Percentiles rank a stretch among this genome's conserved stretches.
Conservation (phyloP, 2,329 filamentous ascomycete genomes). For the Monilinia vaccinii-corymbosi region DNA sequence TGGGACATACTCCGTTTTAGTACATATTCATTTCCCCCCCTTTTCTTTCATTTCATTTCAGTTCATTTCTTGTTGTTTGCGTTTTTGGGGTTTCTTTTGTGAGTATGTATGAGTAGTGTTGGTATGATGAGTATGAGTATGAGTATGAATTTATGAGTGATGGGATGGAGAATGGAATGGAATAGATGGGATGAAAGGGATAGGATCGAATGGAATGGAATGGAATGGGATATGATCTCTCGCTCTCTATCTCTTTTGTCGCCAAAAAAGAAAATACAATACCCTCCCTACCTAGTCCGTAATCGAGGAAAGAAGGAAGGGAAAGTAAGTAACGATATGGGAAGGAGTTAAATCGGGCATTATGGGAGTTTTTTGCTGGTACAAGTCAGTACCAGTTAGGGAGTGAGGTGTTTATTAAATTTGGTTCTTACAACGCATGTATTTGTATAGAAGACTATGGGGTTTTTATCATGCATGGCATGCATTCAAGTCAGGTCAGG, state of each 20-base stretch:
- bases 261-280: not conserved
- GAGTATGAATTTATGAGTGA: not conserved
- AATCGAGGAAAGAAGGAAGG: not conserved
- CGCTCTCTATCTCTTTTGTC: constrained; percentile 2
- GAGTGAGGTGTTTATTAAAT: not conserved
- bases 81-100: not conserved
- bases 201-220: not conserved
- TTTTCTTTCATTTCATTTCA: not conserved
- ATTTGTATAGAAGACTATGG: not conserved
- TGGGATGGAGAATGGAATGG: too few species aligned
- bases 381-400: not conserved
- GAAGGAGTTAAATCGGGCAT: not conserved
- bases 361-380: not conserved
- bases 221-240: not conserved
- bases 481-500: not conserved
- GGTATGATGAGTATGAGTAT: not conserved
- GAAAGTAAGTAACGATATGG: not conserved
- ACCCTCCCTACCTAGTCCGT: not conserved
- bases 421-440: not conserved
- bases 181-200: not conserved
- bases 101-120: not conserved
- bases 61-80: not conserved
- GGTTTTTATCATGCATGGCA: not conserved
- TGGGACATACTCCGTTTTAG: not conserved
- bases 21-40: not conserved